Base-by-base conservation (phyloP, 129 eudicot species). In the Silybum marianum region DNA sequence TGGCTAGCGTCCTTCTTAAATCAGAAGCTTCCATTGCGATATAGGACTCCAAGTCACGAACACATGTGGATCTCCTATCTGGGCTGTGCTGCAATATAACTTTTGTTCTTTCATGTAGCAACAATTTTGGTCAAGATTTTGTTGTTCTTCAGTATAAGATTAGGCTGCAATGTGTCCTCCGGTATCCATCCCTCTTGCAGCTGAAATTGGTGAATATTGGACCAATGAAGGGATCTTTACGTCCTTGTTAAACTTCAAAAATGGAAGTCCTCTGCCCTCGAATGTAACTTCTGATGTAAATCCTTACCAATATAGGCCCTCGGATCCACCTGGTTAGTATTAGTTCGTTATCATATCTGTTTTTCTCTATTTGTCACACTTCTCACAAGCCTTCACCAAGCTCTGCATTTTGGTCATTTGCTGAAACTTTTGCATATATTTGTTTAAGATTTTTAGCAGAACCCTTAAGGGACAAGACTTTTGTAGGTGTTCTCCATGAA, bases 301-400 rank as follows among this genome's bases (percentile, higher is more conserved):
- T 88, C 97, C 96, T 39, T 93, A 85, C 75, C 85, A 73, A 60
- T 76, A 42, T 80, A 67, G 19, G 65, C 97, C 97, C 14, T 84
- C 90, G 40, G 73, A 84, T 73, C 90, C 90, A 78, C 93, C 97
- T 38, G 93, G 97, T 93, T 23, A 78, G 89, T 71, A 18, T 74
- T 22, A 21, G 16, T 38, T 0, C 21, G 8, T n/a, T 42, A 42
- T 14, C 0, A 1, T 4, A 9, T 38, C 1, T 54, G n/a, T 1
- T 54, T 54, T 1, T 54, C 23, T 6, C 2, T 26, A 2, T 58
- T 58, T 18, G 66, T 58, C 66, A 58, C 66, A 6, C 23, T 58
- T n/a, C n/a, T 58, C 66, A 58, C 66, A 1, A 58, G 66, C 6
- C 66, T 51, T 51, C 63, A 51, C 22, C 22, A 18, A 51, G 63